Evolutionary conservation across 495 filamentous ascomycete species (phyloP), one percentile per base, ranked within the genome.

Genomic region (Xylaria grammica): DNA sequence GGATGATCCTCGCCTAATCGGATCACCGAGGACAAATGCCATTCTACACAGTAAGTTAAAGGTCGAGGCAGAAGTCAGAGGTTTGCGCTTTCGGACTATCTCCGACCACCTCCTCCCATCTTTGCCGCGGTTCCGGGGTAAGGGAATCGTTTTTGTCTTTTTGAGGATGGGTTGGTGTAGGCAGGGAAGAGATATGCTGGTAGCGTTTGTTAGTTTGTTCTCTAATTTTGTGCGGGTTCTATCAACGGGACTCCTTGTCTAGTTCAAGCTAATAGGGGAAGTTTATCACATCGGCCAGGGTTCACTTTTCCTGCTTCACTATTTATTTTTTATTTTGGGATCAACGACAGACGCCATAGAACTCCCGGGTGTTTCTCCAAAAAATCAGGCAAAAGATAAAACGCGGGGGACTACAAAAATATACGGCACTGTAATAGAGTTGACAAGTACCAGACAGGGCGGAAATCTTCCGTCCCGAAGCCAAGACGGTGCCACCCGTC

Each of bases 401-500:
- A 40, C 40, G 52, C 34, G 30, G 20, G 52, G 48, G n/a, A 27
- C 13, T 11, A n/a, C 7, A 50, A 13, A 54, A 17, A 24, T 38
- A 34, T 19, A 7, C 27, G 4, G 4, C 17, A 17, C 32, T 54
- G 17, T 10, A 20, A 4, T 38, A 40, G 32, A 11, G 52, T n/a
- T 20, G n/a, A 34, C 4, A 59, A 59, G 56, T 59, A 24, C 36
- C 42, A 46, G 27, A 20, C 55, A 46, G 38, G 38, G 20, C 45
- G 56, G 56, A 59, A 59, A 46, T 2, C 42, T 59, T 59, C 56
- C 56, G 56, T 48, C 24, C 2, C 56, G 19, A 20, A 34, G 42
- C 54, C 42, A 59, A 57, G 56, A 48, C 56, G 56, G 56, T 44
- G 42, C 56, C 56, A 59, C 56, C 56, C 56, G 55, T 55, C 17